Conservation (phyloP, 2,329 filamentous ascomycete genomes). For the Daldinia sp. region DNA sequence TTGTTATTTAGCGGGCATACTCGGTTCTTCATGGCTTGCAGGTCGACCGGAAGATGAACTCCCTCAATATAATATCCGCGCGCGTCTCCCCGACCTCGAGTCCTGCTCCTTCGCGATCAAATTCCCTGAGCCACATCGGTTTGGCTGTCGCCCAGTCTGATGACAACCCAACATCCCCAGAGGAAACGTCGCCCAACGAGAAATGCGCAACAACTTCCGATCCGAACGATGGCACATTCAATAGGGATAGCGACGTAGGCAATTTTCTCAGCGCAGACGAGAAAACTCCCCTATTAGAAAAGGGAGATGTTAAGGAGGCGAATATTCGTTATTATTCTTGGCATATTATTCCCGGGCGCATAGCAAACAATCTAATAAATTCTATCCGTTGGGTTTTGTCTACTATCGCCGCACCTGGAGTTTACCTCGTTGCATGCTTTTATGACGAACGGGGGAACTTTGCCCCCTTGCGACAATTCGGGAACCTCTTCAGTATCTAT, state of each 20-base stretch:
- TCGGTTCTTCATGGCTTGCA: constrained; percentile 61
- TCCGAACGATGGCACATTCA: constrained; percentile 49
- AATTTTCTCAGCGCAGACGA: constrained; percentile 60
- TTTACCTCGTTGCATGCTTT: constrained; percentile 84
- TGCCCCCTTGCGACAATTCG: constrained; percentile 77
- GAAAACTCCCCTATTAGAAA: constrained; percentile 71
- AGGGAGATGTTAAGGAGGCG: constrained; percentile 44
- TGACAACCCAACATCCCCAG: constrained; percentile 43
- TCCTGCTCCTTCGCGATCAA: constrained; percentile 65
- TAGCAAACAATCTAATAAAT: constrained; percentile 76
- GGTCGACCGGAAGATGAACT: constrained; percentile 82
- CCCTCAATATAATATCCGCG: constrained; percentile 90
- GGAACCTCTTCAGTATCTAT: constrained; percentile 65
- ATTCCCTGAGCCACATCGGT: constrained; percentile 65
- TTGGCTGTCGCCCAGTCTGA: constrained; percentile 55
- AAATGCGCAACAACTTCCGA: constrained; percentile 43
- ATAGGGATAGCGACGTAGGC: constrained; percentile 47
- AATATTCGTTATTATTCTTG: constrained; percentile 56
- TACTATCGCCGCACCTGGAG: constrained; percentile 78
- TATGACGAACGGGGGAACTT: constrained; percentile 83
- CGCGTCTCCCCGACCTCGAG: constrained; percentile 73
- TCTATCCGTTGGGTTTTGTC: constrained; percentile 81
- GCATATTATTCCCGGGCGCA: constrained; percentile 69
- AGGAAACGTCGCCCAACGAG: constrained; percentile 46
- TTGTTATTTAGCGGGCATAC: constrained; percentile 36